phyloP scores from a whole-genome alignment of 345 rosid species.

The Eucalyptus dawsonii region DNA sequence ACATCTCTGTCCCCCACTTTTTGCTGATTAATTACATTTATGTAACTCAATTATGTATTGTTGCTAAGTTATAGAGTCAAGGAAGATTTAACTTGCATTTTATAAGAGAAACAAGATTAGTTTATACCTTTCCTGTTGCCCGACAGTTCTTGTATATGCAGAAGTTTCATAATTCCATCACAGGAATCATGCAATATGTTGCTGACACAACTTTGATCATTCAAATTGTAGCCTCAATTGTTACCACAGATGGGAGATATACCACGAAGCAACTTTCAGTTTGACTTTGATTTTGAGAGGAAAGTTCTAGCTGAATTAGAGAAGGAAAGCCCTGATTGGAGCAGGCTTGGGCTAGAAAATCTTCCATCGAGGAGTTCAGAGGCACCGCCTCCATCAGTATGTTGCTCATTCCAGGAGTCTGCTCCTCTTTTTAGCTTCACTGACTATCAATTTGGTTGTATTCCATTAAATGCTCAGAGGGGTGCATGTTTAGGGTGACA shows the following conservation, averaged over 20 bases:
- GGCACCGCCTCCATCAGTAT: slow-evolving; percentile 36
- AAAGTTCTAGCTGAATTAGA: slow-evolving; percentile 63
- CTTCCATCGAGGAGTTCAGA: slow-evolving; percentile 36
- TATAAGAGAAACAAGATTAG: neutral
- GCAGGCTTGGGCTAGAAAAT: slow-evolving; percentile 51
- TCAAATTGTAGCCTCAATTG: slow-evolving; percentile 53
- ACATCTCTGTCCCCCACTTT: neutral
- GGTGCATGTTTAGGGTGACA: neutral
- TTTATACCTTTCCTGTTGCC: neutral
- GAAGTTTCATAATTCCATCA: neutral
- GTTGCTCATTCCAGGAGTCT: neutral
- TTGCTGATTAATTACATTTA: neutral
- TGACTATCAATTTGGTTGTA: neutral
- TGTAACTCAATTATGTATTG: neutral
- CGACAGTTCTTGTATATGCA: neutral
- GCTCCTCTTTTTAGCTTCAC: neutral
- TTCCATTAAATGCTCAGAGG: neutral
- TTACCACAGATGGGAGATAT: slow-evolving; percentile 45
- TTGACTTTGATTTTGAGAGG: slow-evolving; percentile 65
- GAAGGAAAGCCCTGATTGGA: slow-evolving; percentile 64
- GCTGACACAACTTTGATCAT: neutral
- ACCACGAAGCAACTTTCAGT: slow-evolving; percentile 68
- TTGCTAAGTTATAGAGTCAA: neutral
- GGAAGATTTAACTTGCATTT: neutral
- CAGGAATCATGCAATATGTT: neutral